Base-by-base conservation (phyloP, 495 filamentous ascomycete genomes). In the Xylaria venustula region DNA sequence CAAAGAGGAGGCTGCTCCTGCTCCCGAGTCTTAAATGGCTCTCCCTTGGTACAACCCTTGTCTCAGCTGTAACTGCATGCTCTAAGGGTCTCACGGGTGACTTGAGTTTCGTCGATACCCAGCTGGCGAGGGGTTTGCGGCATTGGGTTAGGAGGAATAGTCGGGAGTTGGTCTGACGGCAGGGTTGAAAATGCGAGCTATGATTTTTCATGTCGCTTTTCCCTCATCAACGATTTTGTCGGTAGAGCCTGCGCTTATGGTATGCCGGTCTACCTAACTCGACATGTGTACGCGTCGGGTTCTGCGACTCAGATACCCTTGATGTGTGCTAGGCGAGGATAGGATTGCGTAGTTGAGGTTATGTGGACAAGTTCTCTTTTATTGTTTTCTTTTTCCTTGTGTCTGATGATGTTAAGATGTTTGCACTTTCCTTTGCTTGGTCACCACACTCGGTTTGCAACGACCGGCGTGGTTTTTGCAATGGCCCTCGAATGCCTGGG, bases 1-100 rank as follows among this genome's bases (percentile, higher is more conserved):
- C 67, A 75, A 78, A 67, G 78, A 79, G 52, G 80, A 80, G 62
- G 75, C 79, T 54, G 72, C 79, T 25, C 75, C 81, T 41, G 74
- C 77, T 42, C 74, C 71, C 54, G 69, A 75, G 67, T 74, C 69
- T 34, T 71, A 71, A 34, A 60, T 42, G 40, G 40, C 37, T 51
- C 60, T 41, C 51, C 23, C 22, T 55, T 63, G 54, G 59, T 65
- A 67, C 63, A 56, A n/a, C 65, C 66, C 64, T 65, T 67, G 41
- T 65, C 67, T 64, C 69, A 67, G 63, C 67, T 69, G 62, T 65
- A 64, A 42, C 62, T 65, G 63, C 60, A 67, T 69, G 59, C 58
- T 58, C 62, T 54, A 58, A 62, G 64, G 48, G 61, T 54, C 58
- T 69, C 56, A 51, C 37, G 23, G 56, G 61, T 63, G 60, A 62